Evolutionary conservation across 345 rosid genomes (phyloP), one percentile per base, ranked within the genome.

Genomic region (Gossypium thurberi): DNA sequence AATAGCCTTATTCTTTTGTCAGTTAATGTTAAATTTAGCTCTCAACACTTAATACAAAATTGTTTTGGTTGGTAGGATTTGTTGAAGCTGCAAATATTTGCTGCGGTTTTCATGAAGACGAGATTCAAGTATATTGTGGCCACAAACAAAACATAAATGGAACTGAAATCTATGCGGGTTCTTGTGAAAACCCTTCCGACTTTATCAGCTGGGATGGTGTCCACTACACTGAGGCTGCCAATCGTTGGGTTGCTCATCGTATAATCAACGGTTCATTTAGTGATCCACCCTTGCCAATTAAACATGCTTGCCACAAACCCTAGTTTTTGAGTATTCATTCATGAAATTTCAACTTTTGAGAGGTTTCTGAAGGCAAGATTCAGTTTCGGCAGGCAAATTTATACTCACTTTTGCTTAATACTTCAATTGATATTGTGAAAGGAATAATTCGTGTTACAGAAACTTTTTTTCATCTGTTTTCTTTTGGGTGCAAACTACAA

Each of bases 51-150:
- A 4, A 33, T 4, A 33, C 37, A 33, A 33, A 33, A 33, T 44
- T 44, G 14, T 26, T 37, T 70, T 56, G 20, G 1, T 37, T 26
- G 44, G 50, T 74, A 89, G 94, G 91, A n/a, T 82, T 78, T 40
- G 79, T 83, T 65, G 91, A 80, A 77, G 84, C 94, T 7, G 67
- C 84, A 69, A 81, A 81, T 77, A 82, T 84, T 21, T 89, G 94
- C 77, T 89, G 91, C 33, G 94, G 91, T 25, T 86, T 82, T 61
- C 91, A 89, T 52, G 85, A 76, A 70, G 79, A 86, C 14, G 82
- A 76, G 18, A 82, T 85, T 71, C 91, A 89, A 62, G 77, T 89
- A 2, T 86, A 89, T 88, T 89, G 91, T 10, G 94, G 94, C n/a
- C 76, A 70, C 67, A 89, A 69, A 74, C 81, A 75, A 37, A 70